Evolutionary conservation across 1,139 yeast genomes (phyloP), one percentile per base, ranked within the genome.

Genomic region (Debaryomyces sp.): DNA sequence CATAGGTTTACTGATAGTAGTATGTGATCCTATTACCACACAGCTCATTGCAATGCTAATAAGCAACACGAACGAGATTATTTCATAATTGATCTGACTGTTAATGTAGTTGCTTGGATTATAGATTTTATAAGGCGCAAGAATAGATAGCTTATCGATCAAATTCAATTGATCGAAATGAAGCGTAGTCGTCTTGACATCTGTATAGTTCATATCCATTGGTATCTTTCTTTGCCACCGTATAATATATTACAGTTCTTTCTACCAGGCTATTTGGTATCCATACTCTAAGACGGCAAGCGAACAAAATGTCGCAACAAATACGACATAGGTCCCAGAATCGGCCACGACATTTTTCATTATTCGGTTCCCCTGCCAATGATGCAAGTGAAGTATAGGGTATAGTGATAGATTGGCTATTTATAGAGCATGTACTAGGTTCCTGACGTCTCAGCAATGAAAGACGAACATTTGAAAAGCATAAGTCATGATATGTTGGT

Each of bases 1-100:
- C 8, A 49, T 35, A 0, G 86, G 86, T 50, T 70, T 68, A 35
- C 67, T 62, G 9, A 81, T 46, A 0, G 84, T 68, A 7, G 77
- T 64, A 53, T 59, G 67, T 22, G 79, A 60, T 0, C 80, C 83
- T 10, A 70, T 43, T 7, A 60, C 53, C 6, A 80, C 69, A 38
- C 77, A 55, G 1, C 55, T 17, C 3, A 67, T 48, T 1, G 80
- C 75, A 17, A 63, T 37, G 13, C 36, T 34, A 9, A 57, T 33
- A 30, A 59, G 40, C 9, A 35, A 42, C 29, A 13, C 51, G 18
- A 40, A 48, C 6, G 56, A 17, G 8, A 55, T 24, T 13, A 41
- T 18, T 23, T 50, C 50, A 7, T 54, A 50, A 26, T 30, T 18
- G 12, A 41, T 15, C 18, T 26, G 35, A 7, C 13, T 41, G 18